phyloP scores from a whole-genome alignment of 2,329 filamentous ascomycete species.

The Dichotomopilus funicola region DNA sequence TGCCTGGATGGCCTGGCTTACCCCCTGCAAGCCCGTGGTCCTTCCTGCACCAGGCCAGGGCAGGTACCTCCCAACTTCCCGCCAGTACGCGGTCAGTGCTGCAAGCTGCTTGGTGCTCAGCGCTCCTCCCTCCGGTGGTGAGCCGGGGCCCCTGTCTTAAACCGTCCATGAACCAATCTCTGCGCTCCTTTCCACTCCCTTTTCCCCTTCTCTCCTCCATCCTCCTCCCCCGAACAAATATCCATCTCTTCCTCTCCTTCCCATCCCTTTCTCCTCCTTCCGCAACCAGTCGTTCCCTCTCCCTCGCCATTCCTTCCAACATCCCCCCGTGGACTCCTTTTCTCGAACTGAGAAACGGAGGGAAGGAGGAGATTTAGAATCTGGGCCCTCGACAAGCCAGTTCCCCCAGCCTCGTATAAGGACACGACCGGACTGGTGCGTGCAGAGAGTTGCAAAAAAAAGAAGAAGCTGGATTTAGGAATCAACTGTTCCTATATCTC shows the following conservation, averaged over 20 bases:
- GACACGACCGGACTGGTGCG: constrained; percentile 22
- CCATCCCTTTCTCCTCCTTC: constrained; percentile 31
- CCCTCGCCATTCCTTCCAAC: constrained; percentile 43
- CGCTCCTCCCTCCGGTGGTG: constrained; percentile 15
- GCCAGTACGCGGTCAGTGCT: constrained; percentile 20
- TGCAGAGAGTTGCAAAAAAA: constrained; percentile 10
- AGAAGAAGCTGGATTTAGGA: constrained; percentile 14
- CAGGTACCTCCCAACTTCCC: constrained; percentile 14
- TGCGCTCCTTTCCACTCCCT: constrained; percentile 49
- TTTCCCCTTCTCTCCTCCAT: constrained; percentile 40
- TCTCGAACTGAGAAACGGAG: constrained; percentile 28
- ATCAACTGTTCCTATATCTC: constrained; percentile 12
- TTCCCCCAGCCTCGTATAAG: constrained; percentile 25
- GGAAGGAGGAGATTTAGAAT: constrained; percentile 30
- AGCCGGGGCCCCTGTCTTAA: constrained; percentile 36
- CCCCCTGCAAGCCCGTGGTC: constrained; percentile 20
- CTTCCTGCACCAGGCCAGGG: constrained; percentile 18
- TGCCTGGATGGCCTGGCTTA: constrained; percentile 16
- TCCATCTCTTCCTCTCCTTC: constrained; percentile 38
- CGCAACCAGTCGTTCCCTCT: constrained; percentile 50
- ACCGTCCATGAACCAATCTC: constrained; percentile 34
- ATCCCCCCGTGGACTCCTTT: constrained; percentile 27
- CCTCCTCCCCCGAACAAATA: constrained; percentile 42
- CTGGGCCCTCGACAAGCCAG: constrained; percentile 26
- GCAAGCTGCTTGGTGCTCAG: constrained; percentile 25